Percentiles rank a stretch among this genome's conserved stretches.
phyloP scores from a whole-genome alignment of 495 filamentous ascomycete genomes.

The Penicillium samsonianum region DNA sequence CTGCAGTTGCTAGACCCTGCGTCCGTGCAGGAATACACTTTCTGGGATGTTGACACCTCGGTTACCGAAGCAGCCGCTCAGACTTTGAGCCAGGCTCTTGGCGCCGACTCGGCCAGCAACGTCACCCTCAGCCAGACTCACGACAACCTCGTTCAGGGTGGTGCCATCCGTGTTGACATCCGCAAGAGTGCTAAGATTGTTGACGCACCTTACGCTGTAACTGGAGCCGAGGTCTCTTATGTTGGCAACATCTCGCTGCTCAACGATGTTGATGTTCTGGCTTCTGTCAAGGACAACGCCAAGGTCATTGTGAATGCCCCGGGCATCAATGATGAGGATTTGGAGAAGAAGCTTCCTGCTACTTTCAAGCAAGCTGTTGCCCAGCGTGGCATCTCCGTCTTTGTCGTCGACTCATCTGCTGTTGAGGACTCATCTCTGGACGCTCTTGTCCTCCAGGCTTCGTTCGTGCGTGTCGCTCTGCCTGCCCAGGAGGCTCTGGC shows the following conservation, averaged over 20 bases:
- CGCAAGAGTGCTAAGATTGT: conserved; percentile 77
- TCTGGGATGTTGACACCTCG: conserved; percentile 90
- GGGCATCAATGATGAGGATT: conserved; percentile 78
- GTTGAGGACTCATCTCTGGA: conserved; percentile 63
- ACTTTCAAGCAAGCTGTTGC: conserved; percentile 66
- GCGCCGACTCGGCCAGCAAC: conserved; percentile 72
- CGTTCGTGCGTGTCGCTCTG: conserved; percentile 75
- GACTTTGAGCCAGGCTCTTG: conserved; percentile 69
- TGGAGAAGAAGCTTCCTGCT: conserved; percentile 82
- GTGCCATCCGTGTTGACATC: conserved; percentile 80
- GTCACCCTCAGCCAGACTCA: conserved; percentile 72
- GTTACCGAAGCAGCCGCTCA: conserved; percentile 61
- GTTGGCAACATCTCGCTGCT: conserved; percentile 79
- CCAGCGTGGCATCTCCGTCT: conserved; percentile 66
- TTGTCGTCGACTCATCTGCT: conserved; percentile 67
- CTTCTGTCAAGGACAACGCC: conserved; percentile 68
- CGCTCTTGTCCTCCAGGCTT: conserved; percentile 65
- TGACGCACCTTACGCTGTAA: conserved; percentile 79
- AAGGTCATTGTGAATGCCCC: conserved; percentile 75
- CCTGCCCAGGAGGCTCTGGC: conserved; percentile 54
- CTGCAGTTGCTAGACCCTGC: conserved; percentile 50
- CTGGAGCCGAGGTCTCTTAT: conserved; percentile 74
- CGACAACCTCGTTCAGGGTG: conserved; percentile 88
- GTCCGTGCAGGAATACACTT: conserved; percentile 75
- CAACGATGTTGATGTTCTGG: conserved; percentile 69